A percentile compares a stretch with the other conserved stretches of the same genome.
These are phyloP conservation scores for Calonectria multiphialidica DNA, from an alignment of 2,329 filamentous ascomycete genomes.

Conservation along the genomic window DNA sequence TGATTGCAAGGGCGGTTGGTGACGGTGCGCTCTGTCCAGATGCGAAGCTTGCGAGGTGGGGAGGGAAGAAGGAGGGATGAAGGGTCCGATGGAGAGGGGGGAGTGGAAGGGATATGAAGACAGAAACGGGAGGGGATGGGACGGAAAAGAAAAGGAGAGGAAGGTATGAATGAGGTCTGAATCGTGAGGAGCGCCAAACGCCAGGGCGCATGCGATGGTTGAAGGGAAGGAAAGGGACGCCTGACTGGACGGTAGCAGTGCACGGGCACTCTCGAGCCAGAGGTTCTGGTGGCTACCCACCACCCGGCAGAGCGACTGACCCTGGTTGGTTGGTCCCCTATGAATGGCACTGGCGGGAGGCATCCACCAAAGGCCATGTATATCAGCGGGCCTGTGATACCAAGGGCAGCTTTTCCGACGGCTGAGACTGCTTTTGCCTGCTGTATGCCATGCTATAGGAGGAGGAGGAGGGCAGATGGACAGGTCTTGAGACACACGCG, in stretches of 20 bases:
- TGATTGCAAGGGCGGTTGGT: not conserved
- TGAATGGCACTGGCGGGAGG: not conserved
- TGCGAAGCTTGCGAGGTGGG: not conserved
- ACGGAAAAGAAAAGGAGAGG: conserved; percentile 16
- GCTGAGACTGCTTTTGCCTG: no score
- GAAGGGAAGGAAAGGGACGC: not conserved
- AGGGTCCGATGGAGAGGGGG: not conserved
- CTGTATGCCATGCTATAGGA: no score
- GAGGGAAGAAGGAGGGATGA: not conserved
- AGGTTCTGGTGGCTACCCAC: no score
- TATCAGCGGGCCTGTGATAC: not conserved
- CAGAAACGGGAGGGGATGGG: not conserved
- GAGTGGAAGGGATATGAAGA: conserved; percentile 10
- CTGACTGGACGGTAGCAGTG: no score
- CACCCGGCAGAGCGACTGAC: no score
- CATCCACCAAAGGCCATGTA: not conserved
- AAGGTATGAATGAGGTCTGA: conserved; percentile 12
- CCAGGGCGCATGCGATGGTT: conserved; percentile 8
- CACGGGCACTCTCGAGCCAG: no score
- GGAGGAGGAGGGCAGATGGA: not conserved
- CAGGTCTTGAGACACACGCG: no score
- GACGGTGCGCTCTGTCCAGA: not conserved
- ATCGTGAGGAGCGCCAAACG: conserved; percentile 1
- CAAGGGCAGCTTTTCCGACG: not conserved
- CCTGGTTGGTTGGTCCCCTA: no score